Base-by-base conservation (phyloP, 176 grass and related monocot genomes). In the Oryza glumipatula region DNA sequence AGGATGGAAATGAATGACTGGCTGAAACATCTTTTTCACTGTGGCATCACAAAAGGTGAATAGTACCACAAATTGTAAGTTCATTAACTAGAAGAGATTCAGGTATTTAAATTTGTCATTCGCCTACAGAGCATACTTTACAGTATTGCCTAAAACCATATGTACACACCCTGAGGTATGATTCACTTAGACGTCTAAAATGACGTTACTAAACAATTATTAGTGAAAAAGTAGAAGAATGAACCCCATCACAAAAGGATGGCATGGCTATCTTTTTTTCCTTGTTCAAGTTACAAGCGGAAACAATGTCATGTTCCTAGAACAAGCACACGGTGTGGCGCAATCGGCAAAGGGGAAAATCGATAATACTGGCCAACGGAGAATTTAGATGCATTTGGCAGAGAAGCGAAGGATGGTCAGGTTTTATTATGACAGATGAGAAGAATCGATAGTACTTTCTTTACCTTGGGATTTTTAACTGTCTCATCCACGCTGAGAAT, bases 381-480 rank as follows among this genome's bases (percentile, higher is more conserved):
- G 23, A 26, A 51, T 11, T 65, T n/a, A 51, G 6, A 83, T 8
- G 19, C 17, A 75, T 83, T 82, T 65, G 26, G 19, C 9, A 41
- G 49, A 46, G 49, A 46, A 14, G 28, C 45, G 5, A 56, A 16
- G 6, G 35, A 14, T 56, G 24, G 9, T 67, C 30, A 32, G 41
- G 41, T 63, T 67, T 85, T 72, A 48, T 1, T 71, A 45, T 38
- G 58, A 1, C n/a, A 63, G n/a, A 41, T 36, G 52, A 36, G 56
- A 63, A 5, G 45, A 77, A 22, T 38, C 9, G 9, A 66, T 49
- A 52, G 49, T 0, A 4, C 33, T 72, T 79, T 77, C 44, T 32
- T 61, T 98, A 98, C 96, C 96, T 98, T 98, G 43, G 96, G 96
- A 71, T 98, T 98, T 80, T 98, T 98, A 51, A 98, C 96, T 68